These are phyloP conservation scores for Populus pruinosa DNA, from an alignment of 345 rosid species.

Conservation along the genomic window DNA sequence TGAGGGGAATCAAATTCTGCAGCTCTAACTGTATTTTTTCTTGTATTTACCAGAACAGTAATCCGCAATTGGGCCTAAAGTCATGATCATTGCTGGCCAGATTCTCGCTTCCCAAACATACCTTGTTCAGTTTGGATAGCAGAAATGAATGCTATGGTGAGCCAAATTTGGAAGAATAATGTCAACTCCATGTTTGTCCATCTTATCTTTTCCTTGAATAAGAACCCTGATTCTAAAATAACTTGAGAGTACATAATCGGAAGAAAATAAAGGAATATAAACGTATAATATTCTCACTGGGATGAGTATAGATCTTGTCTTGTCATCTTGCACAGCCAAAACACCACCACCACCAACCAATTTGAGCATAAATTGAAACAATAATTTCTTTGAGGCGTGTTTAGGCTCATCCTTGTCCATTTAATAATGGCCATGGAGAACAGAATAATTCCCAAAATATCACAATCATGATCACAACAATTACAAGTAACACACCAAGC, in stretches of 20 bases:
- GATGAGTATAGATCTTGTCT: conserved; percentile 26
- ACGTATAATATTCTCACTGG: conserved; percentile 12
- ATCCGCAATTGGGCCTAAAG: conserved; percentile 18
- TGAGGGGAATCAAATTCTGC: no score
- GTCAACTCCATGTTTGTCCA: conserved; percentile 19
- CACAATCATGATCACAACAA: background rate
- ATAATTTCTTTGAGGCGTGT: conserved; percentile 12
- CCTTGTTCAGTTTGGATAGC: background rate
- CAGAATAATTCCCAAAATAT: conserved; percentile 1
- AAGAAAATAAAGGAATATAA: conserved; percentile 18
- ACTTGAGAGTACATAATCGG: conserved; percentile 4
- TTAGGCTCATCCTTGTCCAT: conserved; percentile 8
- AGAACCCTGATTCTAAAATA: background rate
- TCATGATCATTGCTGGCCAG: conserved; percentile 9
- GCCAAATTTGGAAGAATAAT: conserved; percentile 14
- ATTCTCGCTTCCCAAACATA: conserved; percentile 14
- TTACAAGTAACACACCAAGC: background rate
- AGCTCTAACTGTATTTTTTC: background rate
- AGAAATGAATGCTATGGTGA: conserved; percentile 1
- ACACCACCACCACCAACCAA: conserved; percentile 9
- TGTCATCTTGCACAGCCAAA: conserved; percentile 22
- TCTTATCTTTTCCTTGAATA: conserved; percentile 4
- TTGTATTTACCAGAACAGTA: background rate
- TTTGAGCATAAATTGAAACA: conserved; percentile 1
- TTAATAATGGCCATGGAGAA: background rate